Percentiles rank a stretch among this genome's conserved stretches.
phyloP scores from a whole-genome alignment of 1,284 basidiomycete genomes.

The Prillingera fragicola region DNA sequence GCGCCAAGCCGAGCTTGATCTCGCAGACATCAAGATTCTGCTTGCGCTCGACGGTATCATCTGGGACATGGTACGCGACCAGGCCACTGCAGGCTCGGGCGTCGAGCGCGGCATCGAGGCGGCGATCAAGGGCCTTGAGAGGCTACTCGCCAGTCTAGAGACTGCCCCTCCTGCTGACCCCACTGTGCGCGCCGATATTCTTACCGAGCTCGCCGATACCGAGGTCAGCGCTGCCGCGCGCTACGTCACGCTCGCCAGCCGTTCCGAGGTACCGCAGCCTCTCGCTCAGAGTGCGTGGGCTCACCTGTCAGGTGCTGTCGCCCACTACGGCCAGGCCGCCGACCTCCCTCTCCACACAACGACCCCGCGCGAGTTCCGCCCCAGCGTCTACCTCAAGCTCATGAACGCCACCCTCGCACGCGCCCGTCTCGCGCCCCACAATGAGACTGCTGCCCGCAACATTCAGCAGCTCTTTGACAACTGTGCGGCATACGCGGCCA shows the following conservation, averaged over 20 bases:
- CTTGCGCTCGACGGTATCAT: conserved; percentile 37
- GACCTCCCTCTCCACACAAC: conserved; percentile 24
- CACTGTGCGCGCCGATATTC: conserved; percentile 32
- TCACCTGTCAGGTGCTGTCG: conserved; percentile 29
- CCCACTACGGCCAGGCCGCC: conserved; percentile 27
- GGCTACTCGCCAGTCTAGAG: conserved; percentile 30
- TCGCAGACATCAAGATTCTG: conserved; percentile 40
- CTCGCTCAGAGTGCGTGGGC: conserved; percentile 35
- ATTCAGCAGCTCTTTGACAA: conserved; percentile 36
- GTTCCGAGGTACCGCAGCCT: conserved; percentile 11
- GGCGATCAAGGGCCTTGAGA: conserved; percentile 27
- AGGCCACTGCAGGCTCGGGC: conserved; percentile 24
- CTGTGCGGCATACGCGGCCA: conserved; percentile 32
- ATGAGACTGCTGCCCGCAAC: conserved; percentile 38
- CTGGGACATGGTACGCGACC: conserved; percentile 33
- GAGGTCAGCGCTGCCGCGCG: conserved; percentile 30
- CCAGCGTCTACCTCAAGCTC: conserved; percentile 29
- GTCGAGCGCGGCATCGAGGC: conserved; percentile 31
- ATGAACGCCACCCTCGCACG: conserved; percentile 29
- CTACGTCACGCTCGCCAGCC: conserved; percentile 22
- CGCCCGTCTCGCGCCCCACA: conserved; percentile 28
- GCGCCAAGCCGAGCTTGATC: conserved; percentile 40
- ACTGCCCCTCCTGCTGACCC: conserved; percentile 15
- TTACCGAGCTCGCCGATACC: conserved; percentile 36
- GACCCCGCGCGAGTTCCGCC: conserved; percentile 36